Evolutionary conservation across 176 grass and related monocot species (phyloP).

Genomic region (Carex parvula): DNA sequence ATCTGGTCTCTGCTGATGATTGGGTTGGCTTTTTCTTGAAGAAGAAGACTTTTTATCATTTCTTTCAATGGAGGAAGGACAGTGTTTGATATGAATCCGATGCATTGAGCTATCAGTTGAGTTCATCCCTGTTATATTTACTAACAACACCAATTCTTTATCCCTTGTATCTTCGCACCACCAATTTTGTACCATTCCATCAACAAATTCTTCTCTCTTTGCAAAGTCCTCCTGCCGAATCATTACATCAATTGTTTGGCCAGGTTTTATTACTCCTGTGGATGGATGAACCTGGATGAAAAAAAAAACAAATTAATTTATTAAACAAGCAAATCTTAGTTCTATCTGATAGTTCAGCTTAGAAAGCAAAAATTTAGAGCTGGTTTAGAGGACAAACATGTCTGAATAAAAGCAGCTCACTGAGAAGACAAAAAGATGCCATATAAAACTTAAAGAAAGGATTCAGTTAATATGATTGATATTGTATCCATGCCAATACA

Average conservation of each 20-base stretch:
- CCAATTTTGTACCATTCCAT: conserved; percentile 81
- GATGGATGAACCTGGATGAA: conserved; percentile 65
- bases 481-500: neutral
- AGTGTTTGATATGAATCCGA: conserved; percentile 52
- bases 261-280: conserved; percentile 65
- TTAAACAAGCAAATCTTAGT: neutral
- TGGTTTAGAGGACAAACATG: neutral
- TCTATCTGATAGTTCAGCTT: neutral
- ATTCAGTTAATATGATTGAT: neutral
- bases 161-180: conserved; percentile 85
- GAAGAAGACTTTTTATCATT: conserved; percentile 12
- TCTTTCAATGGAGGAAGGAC: neutral
- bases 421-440: neutral
- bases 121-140: conserved; percentile 56
- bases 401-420: neutral
- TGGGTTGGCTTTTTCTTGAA: conserved; percentile 55
- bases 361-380: neutral
- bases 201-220: conserved; percentile 78
- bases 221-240: conserved; percentile 72
- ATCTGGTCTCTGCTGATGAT: conserved; percentile 43
- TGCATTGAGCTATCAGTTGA: conserved; percentile 57
- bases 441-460: neutral
- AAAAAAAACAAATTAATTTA: neutral
- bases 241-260: conserved; percentile 65
- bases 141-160: conserved; percentile 46